Conservation (phyloP, 805 yeast species). For the Ogataea nitratoaversa region DNA sequence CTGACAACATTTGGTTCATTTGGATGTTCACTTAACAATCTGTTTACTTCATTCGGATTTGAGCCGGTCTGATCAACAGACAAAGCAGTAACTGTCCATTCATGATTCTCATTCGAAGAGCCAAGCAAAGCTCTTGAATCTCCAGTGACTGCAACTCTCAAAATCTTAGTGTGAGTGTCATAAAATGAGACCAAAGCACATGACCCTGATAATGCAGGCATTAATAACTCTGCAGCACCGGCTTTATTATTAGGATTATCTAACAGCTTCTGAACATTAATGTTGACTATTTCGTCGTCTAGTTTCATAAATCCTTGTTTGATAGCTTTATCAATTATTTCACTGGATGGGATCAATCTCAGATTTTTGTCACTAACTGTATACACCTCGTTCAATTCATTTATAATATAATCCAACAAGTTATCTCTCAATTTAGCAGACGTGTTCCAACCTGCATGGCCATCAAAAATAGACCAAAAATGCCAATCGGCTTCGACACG, state of each 20-base stretch:
- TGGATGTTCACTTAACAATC: conserved; percentile 86
- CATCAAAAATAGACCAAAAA: conserved; percentile 95
- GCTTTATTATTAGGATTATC: conserved; percentile 61
- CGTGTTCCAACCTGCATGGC: conserved; percentile 96
- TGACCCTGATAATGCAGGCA: conserved; percentile 95
- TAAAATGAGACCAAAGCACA: conserved; percentile 87
- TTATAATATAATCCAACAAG: conserved; percentile 70
- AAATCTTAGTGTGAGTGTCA: conserved; percentile 64
- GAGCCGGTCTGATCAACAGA: conserved; percentile 94
- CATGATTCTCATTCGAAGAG: conserved; percentile 51
- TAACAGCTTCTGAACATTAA: conserved; percentile 65
- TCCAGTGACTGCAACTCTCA: conserved; percentile 93
- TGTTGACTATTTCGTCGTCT: conserved; percentile 82
- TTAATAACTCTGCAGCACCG: conserved; percentile 64
- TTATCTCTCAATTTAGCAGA: conserved; percentile 79
- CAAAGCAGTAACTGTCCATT: conserved; percentile 84
- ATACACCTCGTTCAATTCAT: conserved; percentile 65
- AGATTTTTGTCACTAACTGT: conserved; percentile 49
- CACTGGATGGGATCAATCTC: conserved; percentile 62
- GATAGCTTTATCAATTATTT: conserved; percentile 74
- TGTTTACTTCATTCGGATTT: conserved; percentile 78
- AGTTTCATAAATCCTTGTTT: conserved; percentile 73
- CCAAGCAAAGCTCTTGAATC: conserved; percentile 93
- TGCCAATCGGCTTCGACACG: conserved; percentile 66
- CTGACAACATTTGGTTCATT: conserved; percentile 78